These are phyloP conservation scores for Wallacemonas sp. DNA, from an alignment of 208 protist genomes.

Conservation along the genomic window DNA sequence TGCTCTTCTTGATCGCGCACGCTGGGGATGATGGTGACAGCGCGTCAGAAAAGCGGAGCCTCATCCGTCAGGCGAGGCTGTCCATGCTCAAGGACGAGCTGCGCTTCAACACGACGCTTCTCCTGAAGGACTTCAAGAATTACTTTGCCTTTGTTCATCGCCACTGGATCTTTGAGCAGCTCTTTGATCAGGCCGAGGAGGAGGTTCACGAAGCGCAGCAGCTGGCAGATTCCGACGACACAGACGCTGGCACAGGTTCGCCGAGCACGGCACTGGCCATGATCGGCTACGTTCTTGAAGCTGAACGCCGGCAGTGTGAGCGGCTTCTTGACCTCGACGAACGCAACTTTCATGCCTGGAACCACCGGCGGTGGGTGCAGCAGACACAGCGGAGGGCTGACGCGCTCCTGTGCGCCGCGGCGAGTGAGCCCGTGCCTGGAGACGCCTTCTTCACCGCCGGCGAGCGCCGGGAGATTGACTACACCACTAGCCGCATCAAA, in stretches of 20 bases:
- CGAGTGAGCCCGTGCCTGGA: not conserved
- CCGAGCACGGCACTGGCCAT: not conserved
- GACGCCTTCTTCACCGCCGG: conserved; percentile 26
- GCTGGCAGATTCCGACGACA: not conserved
- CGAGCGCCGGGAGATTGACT: conserved; percentile 70
- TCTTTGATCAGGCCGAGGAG: conserved; percentile 27
- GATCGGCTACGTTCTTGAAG: conserved; percentile 34
- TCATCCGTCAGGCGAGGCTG: conserved; percentile 9
- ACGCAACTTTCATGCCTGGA: conserved; percentile 92
- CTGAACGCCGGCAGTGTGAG: conserved; percentile 70
- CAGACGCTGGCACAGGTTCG: not conserved
- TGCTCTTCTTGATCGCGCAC: conserved; percentile 19
- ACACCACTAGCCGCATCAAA: conserved; percentile 84
- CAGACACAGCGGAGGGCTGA: conserved; percentile 22
- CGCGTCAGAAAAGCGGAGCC: not conserved
- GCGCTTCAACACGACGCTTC: conserved; percentile 53
- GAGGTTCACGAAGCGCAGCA: conserved; percentile 6
- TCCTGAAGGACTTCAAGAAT: conserved; percentile 77
- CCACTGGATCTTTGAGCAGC: conserved; percentile 70
- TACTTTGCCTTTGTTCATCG: conserved; percentile 89
- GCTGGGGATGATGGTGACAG: not conserved
- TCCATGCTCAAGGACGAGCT: conserved; percentile 54
- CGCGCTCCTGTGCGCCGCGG: not conserved
- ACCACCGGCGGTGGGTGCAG: conserved; percentile 73
- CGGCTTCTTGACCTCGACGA: conserved; percentile 75